Evolutionary conservation across 2,329 filamentous ascomycete species (phyloP), one percentile per base, ranked within the genome.

Genomic region (Thielaviopsis ethacetica): DNA sequence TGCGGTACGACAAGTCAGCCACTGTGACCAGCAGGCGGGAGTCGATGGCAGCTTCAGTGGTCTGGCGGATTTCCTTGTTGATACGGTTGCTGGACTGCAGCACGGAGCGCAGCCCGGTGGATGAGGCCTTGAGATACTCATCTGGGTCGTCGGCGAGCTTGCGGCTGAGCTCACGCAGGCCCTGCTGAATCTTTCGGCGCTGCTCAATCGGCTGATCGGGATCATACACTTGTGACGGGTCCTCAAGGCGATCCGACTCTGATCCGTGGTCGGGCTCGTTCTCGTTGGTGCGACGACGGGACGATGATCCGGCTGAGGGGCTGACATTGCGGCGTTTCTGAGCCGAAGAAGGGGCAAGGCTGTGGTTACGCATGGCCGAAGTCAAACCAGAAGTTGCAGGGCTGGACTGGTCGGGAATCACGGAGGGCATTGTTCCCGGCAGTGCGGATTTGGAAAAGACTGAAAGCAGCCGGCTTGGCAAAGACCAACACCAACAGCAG

Each of bases 41-140:
- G 68, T 98, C 93, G 62, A 95, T 84, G 0, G 86, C 88, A 0
- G 93, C 93, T 68, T 97, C 93, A 1, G 84, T 83, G 0, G 93
- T 95, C 72, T 96, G 91, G 66, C 86, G 88, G 62, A 95, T 85
- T 64, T 82, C 76, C 59, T 76, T 75, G 62, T 85, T 83, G 15
- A 84, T 72, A 41, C 76, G 70, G 64, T 93, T 84, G 17, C 86
- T 84, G 63, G 79, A 77, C 24, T 79, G 69, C 24, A 97, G 73
- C 1, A 83, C 82, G 10, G 85, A 75, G 60, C 79, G 74, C 17
- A 95, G 73, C 1, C 83, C 82, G 24, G 76, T 74, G 9, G 84
- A 86, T 44, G 81, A 80, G 1, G 78, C 75, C 63, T 82, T 77
- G 24, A 94, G 71, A 62, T 83, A 86, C 65, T 91, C 85, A 60